These are phyloP conservation scores for Hypoxylon fragiforme DNA, from an alignment of 495 filamentous ascomycete genomes.

Conservation along the genomic window DNA sequence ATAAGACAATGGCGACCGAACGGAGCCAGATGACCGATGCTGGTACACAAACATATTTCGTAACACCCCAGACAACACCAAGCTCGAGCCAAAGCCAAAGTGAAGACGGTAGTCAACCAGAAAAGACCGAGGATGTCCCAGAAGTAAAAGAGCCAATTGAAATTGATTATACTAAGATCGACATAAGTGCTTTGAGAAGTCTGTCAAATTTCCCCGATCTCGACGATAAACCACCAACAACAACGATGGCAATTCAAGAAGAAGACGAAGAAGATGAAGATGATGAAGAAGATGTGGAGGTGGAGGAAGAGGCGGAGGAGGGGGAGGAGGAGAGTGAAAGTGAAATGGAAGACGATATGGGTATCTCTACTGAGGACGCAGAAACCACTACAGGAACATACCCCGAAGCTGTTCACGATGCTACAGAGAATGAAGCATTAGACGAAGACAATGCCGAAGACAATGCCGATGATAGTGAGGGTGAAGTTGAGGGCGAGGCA, in stretches of 20 bases:
- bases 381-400: slow-evolving; percentile 3
- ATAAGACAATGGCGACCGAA: slow-evolving; percentile 57
- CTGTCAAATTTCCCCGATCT: slow-evolving; percentile 37
- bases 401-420: neutral
- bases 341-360: neutral
- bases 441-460: slow-evolving; percentile 37
- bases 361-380: no score
- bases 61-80: slow-evolving; percentile 53
- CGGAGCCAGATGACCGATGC: slow-evolving; percentile 64
- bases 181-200: slow-evolving; percentile 48
- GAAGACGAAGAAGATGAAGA: slow-evolving; percentile 33
- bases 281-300: slow-evolving; percentile 43
- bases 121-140: slow-evolving; percentile 39
- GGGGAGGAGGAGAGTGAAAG: slow-evolving; percentile 38
- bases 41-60: slow-evolving; percentile 56
- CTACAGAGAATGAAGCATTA: slow-evolving; percentile 34
- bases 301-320: slow-evolving; percentile 32
- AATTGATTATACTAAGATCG: slow-evolving; percentile 58
- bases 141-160: slow-evolving; percentile 50
- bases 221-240: slow-evolving; percentile 23
- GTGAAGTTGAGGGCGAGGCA: slow-evolving; percentile 48
- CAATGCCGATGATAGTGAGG: slow-evolving; percentile 48
- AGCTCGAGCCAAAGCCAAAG: slow-evolving; percentile 49
- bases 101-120: slow-evolving; percentile 46
- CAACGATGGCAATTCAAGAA: slow-evolving; percentile 25